Evolutionary conservation across 1,284 basidiomycete species (phyloP), one percentile per base, ranked within the genome.

Genomic region (Prillingera fragicola): DNA sequence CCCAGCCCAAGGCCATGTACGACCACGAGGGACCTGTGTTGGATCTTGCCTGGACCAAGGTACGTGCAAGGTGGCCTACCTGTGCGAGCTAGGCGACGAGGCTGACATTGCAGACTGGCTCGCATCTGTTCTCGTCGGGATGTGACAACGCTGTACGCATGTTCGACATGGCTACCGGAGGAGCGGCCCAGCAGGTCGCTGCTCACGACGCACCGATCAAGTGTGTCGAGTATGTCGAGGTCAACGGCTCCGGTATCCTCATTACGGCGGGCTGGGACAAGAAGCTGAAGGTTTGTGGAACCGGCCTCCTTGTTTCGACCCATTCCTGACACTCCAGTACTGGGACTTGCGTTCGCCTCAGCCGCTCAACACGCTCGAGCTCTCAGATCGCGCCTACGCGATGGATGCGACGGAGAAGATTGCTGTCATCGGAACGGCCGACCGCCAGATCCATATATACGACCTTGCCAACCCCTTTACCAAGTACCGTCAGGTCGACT

Each of bases 251-350:
- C 17, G n/a, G 27, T 5, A 79, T 88, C 45, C 74, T 90, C 27
- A 84, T 82, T 13, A 92, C 89, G 0, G 89, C 86, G 2, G 85
- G 85, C 41, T 95, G 89, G 89, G 90, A 95, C 67, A 89, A 88
- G 72, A 87, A 84, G 12, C 66, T 92, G 58, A 90, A 88, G 77
- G 85, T 87, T 42, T 27, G 71, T 51, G 7, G 6, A n/a, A n/a
- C n/a, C n/a, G n/a, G n/a, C n/a, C n/a, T n/a, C n/a, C n/a, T n/a
- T n/a, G n/a, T n/a, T n/a, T n/a, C n/a, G n/a, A 3, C 10, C 22
- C 14, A 8, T 19, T 21, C 29, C 42, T 47, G 4, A 51, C 39
- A 22, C 9, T 4, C 3, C 59, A 94, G 87, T 95, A 94, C 65
- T 96, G 92, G 91, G 87, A 95, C 70, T 68, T 90, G 50, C 79